Evolutionary conservation across 305 asterid genomes (phyloP), one percentile per base, ranked within the genome.

Genomic region (Fraxinus ornus): DNA sequence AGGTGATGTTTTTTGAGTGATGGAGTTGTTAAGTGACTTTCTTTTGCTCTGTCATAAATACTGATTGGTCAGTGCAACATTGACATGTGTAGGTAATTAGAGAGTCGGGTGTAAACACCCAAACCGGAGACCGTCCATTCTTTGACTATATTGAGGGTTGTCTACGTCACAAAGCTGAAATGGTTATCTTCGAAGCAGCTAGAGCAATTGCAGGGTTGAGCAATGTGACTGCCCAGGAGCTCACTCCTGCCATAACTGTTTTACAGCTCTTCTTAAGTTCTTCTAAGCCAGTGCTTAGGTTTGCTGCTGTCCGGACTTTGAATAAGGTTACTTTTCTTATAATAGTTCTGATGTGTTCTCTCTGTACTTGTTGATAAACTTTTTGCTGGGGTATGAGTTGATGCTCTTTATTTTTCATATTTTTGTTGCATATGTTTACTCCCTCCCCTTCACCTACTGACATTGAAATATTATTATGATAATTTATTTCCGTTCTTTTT

Each of bases 111-210:
- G 87, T 88, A 85, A 92, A 89, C 81, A 85, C 85, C 79, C 95
- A 88, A 84, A 83, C 94, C 44, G 98, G 94, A 81, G 98, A 95
- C 36, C 96, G 98, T 6, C 96, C 98, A 83, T 93, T 95, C 83
- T 95, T 91, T 87, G 98, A 95, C 88, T 95, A 91, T 87, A 92
- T 95, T 75, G 98, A 95, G 92, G 89, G 97, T 66, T 93, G 97
- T 84, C 95, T 95, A 57, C 98, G 98, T 47, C 98, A 95, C 88
- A 95, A 95, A 88, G 94, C 98, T 79, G 98, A 95, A 88, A 91
- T 95, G 97, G 98, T 95, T 80, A 91, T 93, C 82, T 94, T 93
- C 82, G 98, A 95, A 91, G 98, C 98, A 84, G 98, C 98, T 60
- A 91, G 96, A 88, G 98, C 98, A 88, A 95, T 95, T 83, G 93